Evolutionary conservation across 768 basidiomycete genomes (phyloP).

Genomic region (Amanita jacksonii): DNA sequence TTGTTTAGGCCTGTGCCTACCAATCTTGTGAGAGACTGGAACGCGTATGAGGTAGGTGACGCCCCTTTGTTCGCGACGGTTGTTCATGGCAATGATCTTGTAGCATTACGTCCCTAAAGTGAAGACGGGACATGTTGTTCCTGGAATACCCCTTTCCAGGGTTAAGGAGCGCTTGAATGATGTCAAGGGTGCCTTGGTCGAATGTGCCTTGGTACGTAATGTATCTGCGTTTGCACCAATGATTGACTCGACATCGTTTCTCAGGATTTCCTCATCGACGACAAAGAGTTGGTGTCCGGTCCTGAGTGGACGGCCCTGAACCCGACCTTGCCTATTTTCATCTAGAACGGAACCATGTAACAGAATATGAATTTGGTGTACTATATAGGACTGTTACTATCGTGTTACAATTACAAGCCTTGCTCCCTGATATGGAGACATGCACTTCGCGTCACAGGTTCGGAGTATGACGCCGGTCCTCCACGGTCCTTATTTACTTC

Average conservation of each 20-base stretch:
- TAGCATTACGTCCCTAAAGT: slow-evolving; percentile 70
- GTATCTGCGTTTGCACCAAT: background rate
- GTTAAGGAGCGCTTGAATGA: slow-evolving; percentile 68
- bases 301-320: slow-evolving; percentile 67
- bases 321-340: slow-evolving; percentile 73
- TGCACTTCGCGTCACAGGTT: no score
- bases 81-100: background rate
- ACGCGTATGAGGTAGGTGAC: slow-evolving; percentile 58
- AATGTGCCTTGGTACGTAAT: slow-evolving; percentile 55
- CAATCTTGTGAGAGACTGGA: slow-evolving; percentile 73
- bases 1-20: slow-evolving; percentile 82
- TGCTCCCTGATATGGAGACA: no score
- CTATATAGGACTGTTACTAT: no score
- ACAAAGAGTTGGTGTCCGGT: slow-evolving; percentile 60
- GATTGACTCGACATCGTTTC: background rate
- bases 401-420: no score
- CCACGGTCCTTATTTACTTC: no score
- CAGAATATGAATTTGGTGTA: no score
- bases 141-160: slow-evolving; percentile 52
- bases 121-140: slow-evolving; percentile 74
- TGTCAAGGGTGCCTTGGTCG: slow-evolving; percentile 66
- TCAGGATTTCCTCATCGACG: slow-evolving; percentile 80
- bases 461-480: no score
- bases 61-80: background rate
- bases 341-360: no score